phyloP scores from a whole-genome alignment of 2,329 filamentous ascomycete species.

The Byssochlamys sp. region DNA sequence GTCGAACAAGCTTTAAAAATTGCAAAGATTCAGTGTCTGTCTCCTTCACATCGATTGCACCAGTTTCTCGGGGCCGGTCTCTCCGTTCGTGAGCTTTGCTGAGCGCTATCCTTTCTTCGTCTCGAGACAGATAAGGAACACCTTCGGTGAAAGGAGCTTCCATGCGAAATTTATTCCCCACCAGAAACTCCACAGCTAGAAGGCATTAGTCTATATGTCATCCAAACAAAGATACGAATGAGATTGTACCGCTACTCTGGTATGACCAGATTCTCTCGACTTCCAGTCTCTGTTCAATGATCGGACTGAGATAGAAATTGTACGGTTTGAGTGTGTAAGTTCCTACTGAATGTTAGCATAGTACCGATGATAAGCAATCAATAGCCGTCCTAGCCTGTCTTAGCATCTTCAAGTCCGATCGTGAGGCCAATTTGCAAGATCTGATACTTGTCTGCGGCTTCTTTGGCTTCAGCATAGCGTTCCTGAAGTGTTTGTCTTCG shows the following conservation, averaged over 20 bases:
- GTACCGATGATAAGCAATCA: neutral
- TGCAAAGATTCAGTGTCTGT: slow-evolving; percentile 45
- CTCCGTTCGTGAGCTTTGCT: slow-evolving; percentile 36
- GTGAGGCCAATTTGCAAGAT: slow-evolving; percentile 60
- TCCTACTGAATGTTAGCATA: slow-evolving; percentile 19
- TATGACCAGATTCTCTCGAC: slow-evolving; percentile 53
- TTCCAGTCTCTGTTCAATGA: slow-evolving; percentile 44
- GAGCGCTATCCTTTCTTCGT: slow-evolving; percentile 45
- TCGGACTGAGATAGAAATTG: slow-evolving; percentile 54
- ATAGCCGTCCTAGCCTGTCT: slow-evolving; percentile 32
- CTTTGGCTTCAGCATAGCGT: slow-evolving; percentile 52
- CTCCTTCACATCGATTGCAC: slow-evolving; percentile 42
- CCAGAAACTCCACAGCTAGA: slow-evolving; percentile 51
- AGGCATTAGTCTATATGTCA: slow-evolving; percentile 4
- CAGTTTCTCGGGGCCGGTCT: slow-evolving; percentile 18
- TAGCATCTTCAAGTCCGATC: slow-evolving; percentile 48
- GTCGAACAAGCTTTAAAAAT: slow-evolving; percentile 41
- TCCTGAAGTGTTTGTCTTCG: slow-evolving; percentile 48
- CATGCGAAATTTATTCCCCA: slow-evolving; percentile 50
- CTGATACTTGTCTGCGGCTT: slow-evolving; percentile 53
- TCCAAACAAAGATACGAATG: neutral
- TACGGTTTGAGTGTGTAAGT: slow-evolving; percentile 53
- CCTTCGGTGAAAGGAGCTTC: slow-evolving; percentile 47
- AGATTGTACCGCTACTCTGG: slow-evolving; percentile 42
- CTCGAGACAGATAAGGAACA: slow-evolving; percentile 53